Base-by-base conservation (phyloP, 352 stramenopile genomes). In the Globisporangium acanthophoron region DNA sequence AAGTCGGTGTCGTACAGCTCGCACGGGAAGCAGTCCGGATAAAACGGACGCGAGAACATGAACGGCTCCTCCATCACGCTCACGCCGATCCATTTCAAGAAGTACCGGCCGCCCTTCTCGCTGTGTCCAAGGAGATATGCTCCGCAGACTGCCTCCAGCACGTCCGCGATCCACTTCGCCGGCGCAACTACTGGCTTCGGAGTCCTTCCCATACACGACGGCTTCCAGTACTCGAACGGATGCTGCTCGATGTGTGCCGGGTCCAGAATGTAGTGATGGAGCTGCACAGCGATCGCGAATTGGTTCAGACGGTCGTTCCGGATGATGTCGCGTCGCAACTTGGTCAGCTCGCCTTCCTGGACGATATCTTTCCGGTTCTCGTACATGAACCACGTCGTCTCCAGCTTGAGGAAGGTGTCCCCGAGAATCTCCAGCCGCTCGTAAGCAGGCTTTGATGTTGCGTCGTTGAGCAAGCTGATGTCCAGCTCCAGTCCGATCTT, bases 331-430 rank as follows among this genome's bases (percentile, higher is more conserved):
- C 81, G 73, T 24, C 85, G 83, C 60, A 93, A 57, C 47, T 85
- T 74, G 7, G 83, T 90, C 55, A 95, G 59, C 39, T 78, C 62
- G 13, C 85, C 85, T 67, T 95, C 85, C 51, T 90, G 71, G 1
- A 55, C 59, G 44, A 95, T 80, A 58, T 95, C 83, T 40, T 72
- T 73, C 0, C 81, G 78, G 45, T 83, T 65, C 46, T 92, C 70
- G 57, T 80, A 95, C 71, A 95, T 80, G 51, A 83, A 91, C 85
- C 85, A 93, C 31, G 79, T 85, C 21, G 85, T 93, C 54, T 95
- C 85, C 39, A 95, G 72, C 60, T 95, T 95, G 31, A 95, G 52
- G 53, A 83, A 95, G 27, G 83, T 93, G 51, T 95, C 85, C 3
- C 85, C 85, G 2, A 95, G 57, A 50, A 90, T 93, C 68, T 95